Conservation (phyloP, 805 yeast species). For the Ogataea henricii region DNA sequence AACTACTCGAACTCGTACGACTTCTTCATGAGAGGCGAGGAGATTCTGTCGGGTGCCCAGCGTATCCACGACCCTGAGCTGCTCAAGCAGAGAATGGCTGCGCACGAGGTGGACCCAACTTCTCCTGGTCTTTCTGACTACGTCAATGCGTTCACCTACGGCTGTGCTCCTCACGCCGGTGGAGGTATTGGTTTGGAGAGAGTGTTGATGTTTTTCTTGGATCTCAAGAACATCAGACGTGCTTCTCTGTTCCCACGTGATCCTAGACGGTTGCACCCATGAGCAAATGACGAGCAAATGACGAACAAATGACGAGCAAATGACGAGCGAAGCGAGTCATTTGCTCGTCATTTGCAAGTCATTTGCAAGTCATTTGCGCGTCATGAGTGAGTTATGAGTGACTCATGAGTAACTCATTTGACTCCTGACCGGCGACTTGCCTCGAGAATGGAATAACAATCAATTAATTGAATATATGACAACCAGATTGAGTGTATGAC, state of each 20-base stretch:
- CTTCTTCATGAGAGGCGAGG: conserved; percentile 99
- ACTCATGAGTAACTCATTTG: background rate
- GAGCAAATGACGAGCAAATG: background rate
- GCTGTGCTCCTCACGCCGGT: conserved; percentile 99
- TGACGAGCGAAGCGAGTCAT: background rate
- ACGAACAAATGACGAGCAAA: background rate
- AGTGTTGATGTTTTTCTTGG: conserved; percentile 97
- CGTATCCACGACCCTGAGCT: conserved; percentile 94
- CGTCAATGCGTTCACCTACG: conserved; percentile 88
- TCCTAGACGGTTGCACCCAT: conserved; percentile 92
- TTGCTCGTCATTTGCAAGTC: too few relatives aligned
- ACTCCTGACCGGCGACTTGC: too few relatives aligned
- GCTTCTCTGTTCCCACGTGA: conserved; percentile 99
- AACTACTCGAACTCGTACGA: conserved; percentile 96
- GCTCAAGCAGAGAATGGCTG: conserved; percentile 76
- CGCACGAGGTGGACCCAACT: conserved; percentile 78
- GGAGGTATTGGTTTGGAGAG: conserved; percentile 99
- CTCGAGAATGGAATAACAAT: too few relatives aligned
- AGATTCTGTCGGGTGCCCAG: conserved; percentile 98
- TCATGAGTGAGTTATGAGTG: too few relatives aligned
- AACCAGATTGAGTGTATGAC: too few relatives aligned
- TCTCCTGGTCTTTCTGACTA: conserved; percentile 87
- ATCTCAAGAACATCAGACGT: conserved; percentile 94
- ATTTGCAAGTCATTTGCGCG: too few relatives aligned
- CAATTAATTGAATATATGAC: too few relatives aligned